Base-by-base conservation (phyloP, 768 basidiomycete species). In the Cubamyces lactineus region DNA sequence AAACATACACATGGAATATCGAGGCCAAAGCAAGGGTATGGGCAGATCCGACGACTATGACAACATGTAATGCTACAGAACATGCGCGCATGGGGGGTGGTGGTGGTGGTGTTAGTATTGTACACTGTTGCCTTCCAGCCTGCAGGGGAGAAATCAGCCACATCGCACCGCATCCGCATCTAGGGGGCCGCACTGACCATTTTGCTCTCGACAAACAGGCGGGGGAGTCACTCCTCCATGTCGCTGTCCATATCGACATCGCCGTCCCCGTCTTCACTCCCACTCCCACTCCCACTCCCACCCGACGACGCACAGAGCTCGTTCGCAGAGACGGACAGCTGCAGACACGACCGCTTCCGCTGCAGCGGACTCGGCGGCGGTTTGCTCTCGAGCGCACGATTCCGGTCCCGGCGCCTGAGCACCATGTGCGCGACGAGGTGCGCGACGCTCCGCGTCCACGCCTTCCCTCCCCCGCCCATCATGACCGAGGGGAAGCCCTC, bases 341-440 rank as follows among this genome's bases (percentile, higher is more conserved):
- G 73, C 46, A 80, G 69, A 7, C 72, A 59, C 28, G 79, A 77
- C 47, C 40, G 63, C 39, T 64, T 59, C 26, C 75, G 74, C 56
- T 66, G 67, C 7, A 66, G 65, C 46, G 57, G 17, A 13, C 34
- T 45, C 4, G 67, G 68, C 17, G 64, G 47, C 56, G 70, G 78
- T 49, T 76, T 74, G 58, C 74, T 77, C 42, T 76, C 72, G 51
- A 81, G 69, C 21, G 78, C 74, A 41, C 79, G 74, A 19, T 53
- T 71, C 1, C 71, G 69, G 41, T 82, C 78, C 58, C 73, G 74
- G 57, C 80, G 73, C 57, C 77, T 76, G 69, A 82, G 74, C 38
- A 80, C 71, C 80, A 81, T 81, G 68, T 78, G 78, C 24, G 80
- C 80, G 46, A 81, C 77, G n/a, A 81, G 76, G 60, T 80, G 79